phyloP scores from a whole-genome alignment of 768 basidiomycete genomes.

The Rhizopogon rudus region DNA sequence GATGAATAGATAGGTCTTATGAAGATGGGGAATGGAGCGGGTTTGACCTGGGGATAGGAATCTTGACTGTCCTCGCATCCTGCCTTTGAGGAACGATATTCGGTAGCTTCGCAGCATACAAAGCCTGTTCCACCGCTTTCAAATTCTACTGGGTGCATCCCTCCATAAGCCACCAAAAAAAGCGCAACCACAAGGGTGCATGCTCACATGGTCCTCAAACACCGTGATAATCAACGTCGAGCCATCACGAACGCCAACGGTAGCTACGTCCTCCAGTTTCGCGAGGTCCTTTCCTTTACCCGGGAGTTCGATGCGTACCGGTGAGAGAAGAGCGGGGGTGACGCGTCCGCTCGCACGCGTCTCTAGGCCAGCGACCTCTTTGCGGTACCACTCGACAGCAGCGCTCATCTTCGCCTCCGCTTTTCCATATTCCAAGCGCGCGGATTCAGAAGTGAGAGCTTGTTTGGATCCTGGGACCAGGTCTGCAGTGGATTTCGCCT shows the following conservation, averaged over 20 bases:
- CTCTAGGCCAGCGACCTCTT: conserved; percentile 70
- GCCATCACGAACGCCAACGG: conserved; percentile 78
- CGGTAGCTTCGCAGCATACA: conserved; percentile 74
- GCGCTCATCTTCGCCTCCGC: conserved; percentile 59
- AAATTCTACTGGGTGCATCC: conserved; percentile 50
- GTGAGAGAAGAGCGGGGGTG: conserved; percentile 64
- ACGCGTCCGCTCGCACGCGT: conserved; percentile 72
- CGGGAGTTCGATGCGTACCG: conserved; percentile 56
- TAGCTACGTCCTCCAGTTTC: conserved; percentile 67
- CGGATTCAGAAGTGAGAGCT: conserved; percentile 46
- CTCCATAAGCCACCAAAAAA: conserved; percentile 2
- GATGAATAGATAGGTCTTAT: neutral
- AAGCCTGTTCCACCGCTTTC: conserved; percentile 68
- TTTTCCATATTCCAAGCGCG: conserved; percentile 57
- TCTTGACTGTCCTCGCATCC: conserved; percentile 68
- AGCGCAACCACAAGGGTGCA: neutral
- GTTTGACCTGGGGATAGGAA: conserved; percentile 73
- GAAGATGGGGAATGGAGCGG: neutral
- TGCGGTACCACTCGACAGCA: conserved; percentile 69
- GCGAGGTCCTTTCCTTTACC: conserved; percentile 30
- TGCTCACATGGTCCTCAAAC: conserved; percentile 72
- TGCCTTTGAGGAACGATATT: conserved; percentile 66
- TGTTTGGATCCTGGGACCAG: conserved; percentile 68
- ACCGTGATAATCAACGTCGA: conserved; percentile 67
- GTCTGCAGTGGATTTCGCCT: conserved; percentile 45